Base-by-base conservation (phyloP, 2,329 filamentous ascomycete genomes). In the Trichoderma cornu-damae region DNA sequence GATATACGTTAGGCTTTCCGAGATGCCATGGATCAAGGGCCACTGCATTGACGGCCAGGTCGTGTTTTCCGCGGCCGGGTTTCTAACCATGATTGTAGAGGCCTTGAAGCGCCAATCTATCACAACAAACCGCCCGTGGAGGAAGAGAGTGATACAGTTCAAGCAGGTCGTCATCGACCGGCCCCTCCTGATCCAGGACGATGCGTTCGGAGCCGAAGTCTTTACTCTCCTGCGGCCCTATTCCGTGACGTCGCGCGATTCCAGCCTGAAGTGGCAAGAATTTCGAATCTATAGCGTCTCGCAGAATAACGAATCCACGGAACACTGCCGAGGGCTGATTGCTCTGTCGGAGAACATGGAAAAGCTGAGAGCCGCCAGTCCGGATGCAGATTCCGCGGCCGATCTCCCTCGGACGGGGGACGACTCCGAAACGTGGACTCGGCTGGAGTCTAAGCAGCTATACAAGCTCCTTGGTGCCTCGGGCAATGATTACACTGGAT, bases 1-100 rank as follows among this genome's bases (percentile, higher is more conserved):
- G 2, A 70, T 72, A 43, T 58, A 66, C 2, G 54, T 75, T 2
- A 42, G 53, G 0, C 47, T 68, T 2, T 62, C 64, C 1, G 64
- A 70, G 44, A 48, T 67, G 0, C 66, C 68, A 2, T 74, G 71
- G 71, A 40, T 73, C 5, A 49, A 52, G 1, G 68, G 68, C 14
- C 72, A 74, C 48, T 54, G 58, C 4, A 62, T 73, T 8, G 61
- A 66, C 20, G 61, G 61, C 0, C 58, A 64, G 9, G 56, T 68
- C 8, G 61, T 73, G 0, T 73, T 71, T 54, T 70, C 72, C 2
- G 66, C 57, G 8, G 67, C 71, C 1, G 71, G 65, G 6, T 73
- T 71, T 49, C 59, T 73, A 8, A 57, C 64, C 18, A 71, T 72
- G 66, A 69, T 65, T n/a, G 62, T 64, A 4, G 70, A 74, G 60